Base-by-base conservation (phyloP, 1,284 basidiomycete genomes). In the Heliocybe sulcata region DNA sequence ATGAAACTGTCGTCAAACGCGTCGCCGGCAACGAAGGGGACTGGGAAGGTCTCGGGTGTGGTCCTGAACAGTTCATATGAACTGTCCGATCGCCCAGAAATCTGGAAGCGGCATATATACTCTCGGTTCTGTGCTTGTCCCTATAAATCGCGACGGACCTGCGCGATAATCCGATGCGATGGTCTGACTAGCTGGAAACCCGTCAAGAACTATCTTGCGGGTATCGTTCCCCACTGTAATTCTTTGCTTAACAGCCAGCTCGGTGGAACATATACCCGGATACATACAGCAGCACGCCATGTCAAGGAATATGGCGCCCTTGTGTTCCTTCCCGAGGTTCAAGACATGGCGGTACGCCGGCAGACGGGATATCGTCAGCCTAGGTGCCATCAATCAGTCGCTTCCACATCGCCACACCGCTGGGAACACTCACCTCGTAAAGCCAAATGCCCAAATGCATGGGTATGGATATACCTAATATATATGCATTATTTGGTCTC, bases 211-310 rank as follows among this genome's bases (percentile, higher is more conserved):
- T 0, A 65, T 70, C 58, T 75, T 77, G 45, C 76, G 62, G 9
- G 70, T 54, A 54, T 77, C 76, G 53, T 72, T 75, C 1, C 76
- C 77, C 56, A 80, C 76, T 77, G 52, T 12, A 8, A 50, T 35
- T n/a, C 55, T 16, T 38, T 25, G 45, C 35, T 20, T 1, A 20
- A 33, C 19, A 52, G n/a, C 42, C 26, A n/a, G n/a, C 12, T 50
- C 48, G 10, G 47, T 27, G n/a, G 14, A 22, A 2, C n/a, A 20
- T 26, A n/a, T 26, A 19, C 45, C 45, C 16, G 10, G 14, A 10
- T 19, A 66, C 76, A 63, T 58, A 81, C 80, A 78, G 60, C 77
- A 80, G 60, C 77, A 79, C 12, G 68, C 73, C 6, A 75, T 62
- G 51, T 77, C 74, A 1, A 83, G 67, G n/a, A 81, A 66, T 48